Evolutionary conservation across 164 flowering plant genomes (phyloP), one percentile per base, ranked within the genome.

Genomic region (Vitis vinifera): DNA sequence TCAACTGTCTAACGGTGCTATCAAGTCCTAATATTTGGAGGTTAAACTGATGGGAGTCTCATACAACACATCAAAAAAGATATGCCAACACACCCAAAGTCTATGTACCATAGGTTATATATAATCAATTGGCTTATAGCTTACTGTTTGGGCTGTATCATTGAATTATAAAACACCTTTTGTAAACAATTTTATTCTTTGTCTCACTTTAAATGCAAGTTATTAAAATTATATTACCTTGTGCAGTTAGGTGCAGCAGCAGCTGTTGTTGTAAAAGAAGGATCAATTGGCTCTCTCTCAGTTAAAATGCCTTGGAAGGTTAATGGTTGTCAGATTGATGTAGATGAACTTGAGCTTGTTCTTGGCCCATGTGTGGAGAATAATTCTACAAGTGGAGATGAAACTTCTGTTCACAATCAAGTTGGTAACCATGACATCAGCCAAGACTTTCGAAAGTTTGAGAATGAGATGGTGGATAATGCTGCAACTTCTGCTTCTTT

Each of bases 291-390:
- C 16, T 86, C 93, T 16, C 67, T 96, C 30, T 52, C 75, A 66
- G 79, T 88, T 12, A 86, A 78, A 77, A 67, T 96, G 85, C 97
- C 95, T 10, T 91, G 97, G 97, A 95, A 77, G 75, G 83, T 80
- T 52, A 75, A 65, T 64, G 92, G 87, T 61, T 93, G 88, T 80
- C 78, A 82, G 78, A 82, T 93, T 74, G 99, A 90, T 76, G 69
- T 93, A 72, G 90, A 96, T 71, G 95, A 87, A 67, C 90, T 93
- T 76, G 99, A 96, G 81, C 67, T 96, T 67, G 87, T 93, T 59
- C 79, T 96, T 77, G 78, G 77, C 68, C 91, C 91, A 7, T 56
- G 79, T 61, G 44, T 9, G 15, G 75, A 68, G 47, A 65, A 68
- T 31, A 70, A 23, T 55, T 53, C 68, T 13, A 50, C 59, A 44